These are phyloP conservation scores for Penstemon eatonii DNA, from an alignment of 257 asterid genomes.

Conservation along the genomic window DNA sequence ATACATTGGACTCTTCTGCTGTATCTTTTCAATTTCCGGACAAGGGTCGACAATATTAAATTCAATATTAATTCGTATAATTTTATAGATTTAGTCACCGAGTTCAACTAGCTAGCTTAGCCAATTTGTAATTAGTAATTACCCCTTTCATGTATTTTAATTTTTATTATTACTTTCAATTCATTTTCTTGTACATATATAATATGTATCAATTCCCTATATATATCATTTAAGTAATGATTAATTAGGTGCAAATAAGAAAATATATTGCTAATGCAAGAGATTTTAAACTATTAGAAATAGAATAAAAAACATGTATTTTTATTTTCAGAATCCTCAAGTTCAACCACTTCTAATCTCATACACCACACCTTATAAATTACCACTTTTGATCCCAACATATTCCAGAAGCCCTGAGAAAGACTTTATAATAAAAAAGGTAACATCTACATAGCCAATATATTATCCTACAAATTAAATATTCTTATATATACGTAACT, in stretches of 20 bases:
- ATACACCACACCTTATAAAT: neutral
- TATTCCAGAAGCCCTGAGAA: slow-evolving; percentile 45
- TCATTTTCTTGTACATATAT: too few relatives aligned
- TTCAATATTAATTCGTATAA: neutral
- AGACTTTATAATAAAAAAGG: neutral
- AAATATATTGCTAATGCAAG: neutral
- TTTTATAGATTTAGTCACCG: too few relatives aligned
- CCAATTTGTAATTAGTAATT: too few relatives aligned
- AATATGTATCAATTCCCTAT: too few relatives aligned
- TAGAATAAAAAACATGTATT: too few relatives aligned
- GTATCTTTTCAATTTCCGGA: neutral
- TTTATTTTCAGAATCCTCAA: too few relatives aligned
- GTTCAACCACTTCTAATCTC: too few relatives aligned
- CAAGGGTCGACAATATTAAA: neutral
- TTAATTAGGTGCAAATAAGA: too few relatives aligned
- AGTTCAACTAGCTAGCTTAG: too few relatives aligned
- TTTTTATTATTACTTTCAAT: neutral
- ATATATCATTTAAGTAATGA: too few relatives aligned
- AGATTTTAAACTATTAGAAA: neutral
- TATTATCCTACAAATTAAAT: neutral
- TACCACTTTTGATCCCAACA: slow-evolving; percentile 26
- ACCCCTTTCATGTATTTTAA: too few relatives aligned
- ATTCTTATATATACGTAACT: too few relatives aligned
- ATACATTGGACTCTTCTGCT: slow-evolving; percentile 41
- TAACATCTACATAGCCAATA: neutral